phyloP scores from a whole-genome alignment of 2,329 filamentous ascomycete genomes.

The Microcyclospora pomicola region DNA sequence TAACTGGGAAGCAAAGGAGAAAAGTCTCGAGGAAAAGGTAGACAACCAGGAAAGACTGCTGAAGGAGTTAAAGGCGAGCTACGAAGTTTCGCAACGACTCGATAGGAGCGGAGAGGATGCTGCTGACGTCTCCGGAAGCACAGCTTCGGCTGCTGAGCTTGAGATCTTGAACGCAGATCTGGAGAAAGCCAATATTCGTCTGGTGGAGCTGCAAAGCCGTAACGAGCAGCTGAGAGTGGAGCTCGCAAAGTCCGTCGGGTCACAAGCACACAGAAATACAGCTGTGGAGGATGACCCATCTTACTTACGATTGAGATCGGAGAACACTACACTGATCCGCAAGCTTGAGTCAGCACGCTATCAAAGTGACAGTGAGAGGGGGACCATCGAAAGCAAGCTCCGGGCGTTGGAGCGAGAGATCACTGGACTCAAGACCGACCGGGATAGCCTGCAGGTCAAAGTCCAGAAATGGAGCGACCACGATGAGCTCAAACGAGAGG shows the following conservation, averaged over 20 bases:
- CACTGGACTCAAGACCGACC: conserved; percentile 60
- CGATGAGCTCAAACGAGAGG: conserved; percentile 87
- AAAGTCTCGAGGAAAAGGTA: conserved; percentile 77
- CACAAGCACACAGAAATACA: conserved; percentile 43
- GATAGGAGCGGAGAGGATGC: conserved; percentile 54
- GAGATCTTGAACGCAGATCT: conserved; percentile 87
- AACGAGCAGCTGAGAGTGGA: conserved; percentile 90
- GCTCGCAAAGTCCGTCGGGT: conserved; percentile 75
- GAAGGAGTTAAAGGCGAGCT: conserved; percentile 91
- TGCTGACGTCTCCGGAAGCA: conserved; percentile 40
- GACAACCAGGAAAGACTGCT: conserved; percentile 86
- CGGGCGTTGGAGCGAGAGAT: conserved; percentile 70
- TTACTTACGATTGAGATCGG: conserved; percentile 76
- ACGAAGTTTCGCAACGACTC: conserved; percentile 86
- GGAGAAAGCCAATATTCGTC: conserved; percentile 70
- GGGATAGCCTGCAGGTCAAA: conserved; percentile 65
- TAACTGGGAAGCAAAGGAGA: conserved; percentile 93
- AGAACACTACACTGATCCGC: conserved; percentile 82
- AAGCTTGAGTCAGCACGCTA: conserved; percentile 74
- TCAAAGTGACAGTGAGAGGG: conserved; percentile 69
- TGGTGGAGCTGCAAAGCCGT: conserved; percentile 82
- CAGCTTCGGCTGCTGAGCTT: conserved; percentile 74
- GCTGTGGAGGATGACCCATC: conserved; percentile 76
- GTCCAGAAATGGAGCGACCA: conserved; percentile 87
- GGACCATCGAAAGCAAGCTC: conserved; percentile 60